A percentile compares a stretch with the other conserved stretches of the same genome.
Conservation (phyloP, 805 yeast genomes). For the Candida coquimbonensis region DNA sequence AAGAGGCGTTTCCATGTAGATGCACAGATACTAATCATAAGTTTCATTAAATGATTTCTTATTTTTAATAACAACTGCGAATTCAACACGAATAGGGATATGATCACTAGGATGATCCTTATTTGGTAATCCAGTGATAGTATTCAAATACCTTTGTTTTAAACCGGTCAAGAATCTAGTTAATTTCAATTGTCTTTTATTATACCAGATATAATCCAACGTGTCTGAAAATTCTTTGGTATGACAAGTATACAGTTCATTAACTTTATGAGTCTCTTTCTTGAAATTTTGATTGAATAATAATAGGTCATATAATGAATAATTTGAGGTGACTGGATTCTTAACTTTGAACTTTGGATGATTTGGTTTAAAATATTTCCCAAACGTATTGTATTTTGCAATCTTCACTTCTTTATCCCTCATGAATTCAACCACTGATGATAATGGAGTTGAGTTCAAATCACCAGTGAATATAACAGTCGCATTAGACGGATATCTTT, state of each 20-base stretch:
- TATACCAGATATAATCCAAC: slow-evolving; percentile 55
- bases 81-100: slow-evolving; percentile 21
- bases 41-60: not conserved
- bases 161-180: slow-evolving; percentile 47
- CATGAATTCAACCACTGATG: slow-evolving; percentile 41
- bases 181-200: slow-evolving; percentile 31
- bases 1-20: too few species aligned
- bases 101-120: slow-evolving; percentile 43
- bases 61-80: slow-evolving; percentile 9
- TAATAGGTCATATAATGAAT: slow-evolving; percentile 25
- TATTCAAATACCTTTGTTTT: slow-evolving; percentile 26
- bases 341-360: slow-evolving; percentile 22
- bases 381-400: slow-evolving; percentile 21
- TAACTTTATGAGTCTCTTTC: slow-evolving; percentile 2
- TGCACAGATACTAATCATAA: too few species aligned
- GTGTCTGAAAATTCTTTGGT: slow-evolving; percentile 44
- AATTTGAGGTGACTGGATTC: slow-evolving; percentile 24
- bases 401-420: slow-evolving; percentile 18
- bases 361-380: slow-evolving; percentile 5
- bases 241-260: slow-evolving; percentile 33
- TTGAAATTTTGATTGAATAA: slow-evolving; percentile 1
- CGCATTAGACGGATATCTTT: slow-evolving; percentile 18
- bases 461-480: slow-evolving; percentile 49
- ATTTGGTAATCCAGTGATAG: slow-evolving; percentile 45
- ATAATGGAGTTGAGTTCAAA: slow-evolving; percentile 44